phyloP scores from a whole-genome alignment of 2,329 filamentous ascomycete species.

The Elsinoe perseae region DNA sequence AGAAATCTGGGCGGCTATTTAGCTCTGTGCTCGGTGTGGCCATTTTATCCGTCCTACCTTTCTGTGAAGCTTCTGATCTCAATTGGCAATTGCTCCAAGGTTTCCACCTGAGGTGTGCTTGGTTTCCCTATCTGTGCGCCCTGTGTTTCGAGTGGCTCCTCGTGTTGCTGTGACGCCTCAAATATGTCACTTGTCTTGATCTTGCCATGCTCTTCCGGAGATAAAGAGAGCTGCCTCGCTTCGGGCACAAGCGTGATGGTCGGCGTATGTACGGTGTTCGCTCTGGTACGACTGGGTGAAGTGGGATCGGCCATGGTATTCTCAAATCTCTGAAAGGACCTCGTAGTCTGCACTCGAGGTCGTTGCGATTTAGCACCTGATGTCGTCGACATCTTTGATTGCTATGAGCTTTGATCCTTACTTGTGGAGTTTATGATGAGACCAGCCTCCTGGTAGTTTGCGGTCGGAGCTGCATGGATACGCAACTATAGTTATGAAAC shows the following conservation, averaged over 20 bases:
- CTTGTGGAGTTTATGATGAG: too few species aligned
- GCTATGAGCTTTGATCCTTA: too few species aligned
- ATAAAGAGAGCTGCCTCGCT: conserved; percentile 33
- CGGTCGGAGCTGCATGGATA: too few species aligned
- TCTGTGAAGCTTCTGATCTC: conserved; percentile 87
- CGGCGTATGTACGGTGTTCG: conserved; percentile 40
- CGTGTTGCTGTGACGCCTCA: conserved; percentile 27
- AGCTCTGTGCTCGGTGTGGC: background rate
- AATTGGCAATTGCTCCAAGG: conserved; percentile 84
- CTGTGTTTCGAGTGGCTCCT: conserved; percentile 16
- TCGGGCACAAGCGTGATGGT: conserved; percentile 38
- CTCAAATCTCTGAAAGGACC: conserved; percentile 46
- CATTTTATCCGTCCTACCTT: conserved; percentile 48
- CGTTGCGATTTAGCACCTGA: background rate
- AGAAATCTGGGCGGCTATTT: conserved; percentile 58
- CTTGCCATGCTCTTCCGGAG: conserved; percentile 28
- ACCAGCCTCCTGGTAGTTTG: too few species aligned
- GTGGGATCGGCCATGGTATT: conserved; percentile 27
- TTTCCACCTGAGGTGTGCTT: conserved; percentile 40
- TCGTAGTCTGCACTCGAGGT: conserved; percentile 33
- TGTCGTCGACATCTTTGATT: background rate
- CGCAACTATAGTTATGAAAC: background rate
- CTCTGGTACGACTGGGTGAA: conserved; percentile 34
- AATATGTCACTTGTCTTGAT: conserved; percentile 34
- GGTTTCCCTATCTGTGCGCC: conserved; percentile 17